Evolutionary conservation across 2,329 filamentous ascomycete genomes (phyloP).

Genomic region (Amesomyces nigricolor): DNA sequence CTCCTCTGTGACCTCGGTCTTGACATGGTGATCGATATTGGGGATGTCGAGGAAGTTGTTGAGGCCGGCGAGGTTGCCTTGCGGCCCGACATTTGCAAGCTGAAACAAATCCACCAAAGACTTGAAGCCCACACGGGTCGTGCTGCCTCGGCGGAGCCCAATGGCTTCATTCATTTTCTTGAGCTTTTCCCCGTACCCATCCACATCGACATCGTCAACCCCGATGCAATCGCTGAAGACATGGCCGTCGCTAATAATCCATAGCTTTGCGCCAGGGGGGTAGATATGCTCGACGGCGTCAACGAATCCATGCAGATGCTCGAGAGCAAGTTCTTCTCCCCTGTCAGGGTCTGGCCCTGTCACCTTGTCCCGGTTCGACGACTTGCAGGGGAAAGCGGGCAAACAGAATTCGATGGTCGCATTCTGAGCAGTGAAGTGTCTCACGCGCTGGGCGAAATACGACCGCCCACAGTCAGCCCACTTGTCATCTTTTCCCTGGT

Average conservation of each 20-base stretch:
- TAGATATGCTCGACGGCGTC: conserved; percentile 13
- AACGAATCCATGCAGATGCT: conserved; percentile 18
- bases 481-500: conserved; percentile 17
- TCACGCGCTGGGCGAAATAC: conserved; percentile 17
- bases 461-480: conserved; percentile 9
- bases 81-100: background rate
- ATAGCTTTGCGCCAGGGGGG: conserved; percentile 17
- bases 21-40: conserved; percentile 16
- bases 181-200: conserved; percentile 17
- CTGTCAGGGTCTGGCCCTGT: conserved; percentile 15
- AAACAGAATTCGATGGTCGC: conserved; percentile 15
- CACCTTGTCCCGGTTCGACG: conserved; percentile 21
- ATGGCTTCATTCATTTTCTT: conserved; percentile 16
- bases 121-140: conserved; percentile 15
- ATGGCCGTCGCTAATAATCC: conserved; percentile 22
- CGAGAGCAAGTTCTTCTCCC: conserved; percentile 20
- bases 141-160: conserved; percentile 8
- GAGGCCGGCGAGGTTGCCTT: background rate
- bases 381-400: conserved; percentile 22
- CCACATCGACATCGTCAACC: conserved; percentile 19
- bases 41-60: conserved; percentile 12
- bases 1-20: conserved; percentile 17
- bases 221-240: conserved; percentile 23
- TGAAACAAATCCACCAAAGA: conserved; percentile 20
- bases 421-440: conserved; percentile 14